Evolutionary conservation across 306 rosid genomes (phyloP), one percentile per base, ranked within the genome.

Genomic region (Abrus precatorius): DNA sequence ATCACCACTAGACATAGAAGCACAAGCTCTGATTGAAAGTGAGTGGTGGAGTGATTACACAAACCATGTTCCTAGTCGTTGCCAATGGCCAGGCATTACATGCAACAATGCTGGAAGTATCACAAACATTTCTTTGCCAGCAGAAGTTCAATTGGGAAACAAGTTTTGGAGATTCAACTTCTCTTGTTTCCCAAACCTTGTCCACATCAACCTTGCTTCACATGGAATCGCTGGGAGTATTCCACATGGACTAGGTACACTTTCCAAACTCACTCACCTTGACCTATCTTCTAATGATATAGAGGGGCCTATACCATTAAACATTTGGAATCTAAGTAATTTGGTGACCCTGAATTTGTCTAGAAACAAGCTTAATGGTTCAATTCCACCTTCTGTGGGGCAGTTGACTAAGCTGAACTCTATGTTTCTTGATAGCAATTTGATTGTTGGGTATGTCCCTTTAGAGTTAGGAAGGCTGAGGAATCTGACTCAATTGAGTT

Each of bases 21-120:
- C 68, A 28, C 29, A 60, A 7, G 67, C 67, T 10, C 7, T 57
- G 9, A 1, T 57, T 11, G 57, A 57, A 59, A 74, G 79, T 60
- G 69, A 43, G 13, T 56, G 78, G 78, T 74, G 68, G 78, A 74
- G 55, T 44, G 43, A 1, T 33, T 59, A 29, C 57, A 74, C 57
- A 4, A 43, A 29, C 45, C 9, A n/a, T 30, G 33, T 5, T 12
- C 20, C 69, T 9, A 43, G 9, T 60, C 79, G 20, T 7, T 74
- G 79, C 79, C 6, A 44, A 5, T 74, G 79, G 79, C 70, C 79
- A 43, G 79, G 79, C 69, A 74, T 74, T 13, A 1, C 44, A 29
- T 74, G 79, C 69, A 48, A 59, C 32, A 32, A 1, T 43, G 43
- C 8, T 29, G 79, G 79, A 59, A 74, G 79, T 1, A 41, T 74